Base-by-base conservation (phyloP, 1,284 basidiomycete species). In the Malassezia dermatis region DNA sequence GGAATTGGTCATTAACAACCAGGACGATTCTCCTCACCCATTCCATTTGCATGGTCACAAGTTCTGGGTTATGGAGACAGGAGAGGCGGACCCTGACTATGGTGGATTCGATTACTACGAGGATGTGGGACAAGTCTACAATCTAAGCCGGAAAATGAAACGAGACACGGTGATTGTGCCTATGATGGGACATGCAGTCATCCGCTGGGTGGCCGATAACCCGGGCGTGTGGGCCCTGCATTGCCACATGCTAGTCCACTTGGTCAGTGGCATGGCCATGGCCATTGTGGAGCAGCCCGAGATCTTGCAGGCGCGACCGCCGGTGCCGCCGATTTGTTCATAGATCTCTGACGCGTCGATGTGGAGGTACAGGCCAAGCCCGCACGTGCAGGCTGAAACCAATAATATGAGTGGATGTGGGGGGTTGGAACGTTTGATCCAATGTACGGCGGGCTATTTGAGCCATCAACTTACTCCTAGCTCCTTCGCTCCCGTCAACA, bases 1-100 rank as follows among this genome's bases (percentile, higher is more conserved):
- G 43, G 71, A 75, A n/a, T 46, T 75, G 19, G 64, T 72, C 48
- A 43, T 72, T 50, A 67, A 71, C 60, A 72, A 74, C 49, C 57
- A 62, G 26, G 77, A 78, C 62, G 77, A 79, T 49, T 77, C 76
- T 11, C 72, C 75, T 47, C 78, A 79, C 55, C 79, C 79, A 0
- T 78, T 79, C 69, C 78, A 79, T 51, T 68, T 78, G 26, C 64
- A 73, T 59, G 61, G 65, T 0, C 73, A 81, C 58, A 75, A 75
- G 52, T 78, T 79, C 56, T 75, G 76, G 47, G 64, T 67, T 44
- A 67, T 78, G 62, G 75, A 67, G 10, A 49, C 59, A 2, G 76
- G 75, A 4, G 55, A 62, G 24, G 17, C 43, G 2, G 46, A 53
- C 23, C 46, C 41, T 10, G 11, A 21, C 3, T 50, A 17, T 23